phyloP scores from a whole-genome alignment of 2,329 filamentous ascomycete genomes.

The Sclerotinia sclerotiorum region DNA sequence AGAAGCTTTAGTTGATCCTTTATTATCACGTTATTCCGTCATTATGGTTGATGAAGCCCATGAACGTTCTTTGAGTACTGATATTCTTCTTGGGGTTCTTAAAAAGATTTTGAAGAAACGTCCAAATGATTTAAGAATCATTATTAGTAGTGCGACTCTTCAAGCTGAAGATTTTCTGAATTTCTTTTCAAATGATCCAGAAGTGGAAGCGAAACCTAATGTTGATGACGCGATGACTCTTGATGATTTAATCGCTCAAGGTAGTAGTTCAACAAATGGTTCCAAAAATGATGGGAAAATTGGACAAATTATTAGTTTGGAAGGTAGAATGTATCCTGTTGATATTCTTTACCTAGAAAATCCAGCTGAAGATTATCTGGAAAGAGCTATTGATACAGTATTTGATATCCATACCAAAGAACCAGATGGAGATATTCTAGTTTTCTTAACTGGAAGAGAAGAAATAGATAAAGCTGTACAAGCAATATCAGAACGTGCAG shows the following conservation, averaged over 20 bases:
- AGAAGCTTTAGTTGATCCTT: slow-evolving; percentile 88
- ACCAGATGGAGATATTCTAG: slow-evolving; percentile 77
- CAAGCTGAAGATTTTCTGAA: slow-evolving; percentile 82
- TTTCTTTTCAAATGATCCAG: slow-evolving; percentile 62
- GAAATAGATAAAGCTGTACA: slow-evolving; percentile 87
- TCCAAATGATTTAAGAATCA: slow-evolving; percentile 72
- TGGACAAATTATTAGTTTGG: slow-evolving; percentile 75
- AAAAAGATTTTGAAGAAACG: slow-evolving; percentile 86
- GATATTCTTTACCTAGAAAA: slow-evolving; percentile 78
- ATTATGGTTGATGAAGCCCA: slow-evolving; percentile 99
- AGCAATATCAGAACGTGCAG: slow-evolving; percentile 70
- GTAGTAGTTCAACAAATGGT: slow-evolving; percentile 32
- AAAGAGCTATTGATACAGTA: slow-evolving; percentile 77
- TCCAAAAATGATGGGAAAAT: slow-evolving; percentile 41
- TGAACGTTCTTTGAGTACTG: slow-evolving; percentile 88
- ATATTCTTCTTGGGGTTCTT: slow-evolving; percentile 82
- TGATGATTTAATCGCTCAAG: slow-evolving; percentile 37
- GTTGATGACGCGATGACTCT: slow-evolving; percentile 43
- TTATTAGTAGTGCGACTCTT: slow-evolving; percentile 90
- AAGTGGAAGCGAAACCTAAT: slow-evolving; percentile 40
- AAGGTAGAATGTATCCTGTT: slow-evolving; percentile 86
- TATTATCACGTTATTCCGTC: slow-evolving; percentile 87
- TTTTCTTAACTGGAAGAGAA: slow-evolving; percentile 90
- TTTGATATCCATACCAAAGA: slow-evolving; percentile 86
- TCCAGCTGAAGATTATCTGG: slow-evolving; percentile 82